Percentiles rank a stretch among this genome's conserved stretches.
Conservation (phyloP, 768 basidiomycete genomes). For the Auriscalpium vulgare region DNA sequence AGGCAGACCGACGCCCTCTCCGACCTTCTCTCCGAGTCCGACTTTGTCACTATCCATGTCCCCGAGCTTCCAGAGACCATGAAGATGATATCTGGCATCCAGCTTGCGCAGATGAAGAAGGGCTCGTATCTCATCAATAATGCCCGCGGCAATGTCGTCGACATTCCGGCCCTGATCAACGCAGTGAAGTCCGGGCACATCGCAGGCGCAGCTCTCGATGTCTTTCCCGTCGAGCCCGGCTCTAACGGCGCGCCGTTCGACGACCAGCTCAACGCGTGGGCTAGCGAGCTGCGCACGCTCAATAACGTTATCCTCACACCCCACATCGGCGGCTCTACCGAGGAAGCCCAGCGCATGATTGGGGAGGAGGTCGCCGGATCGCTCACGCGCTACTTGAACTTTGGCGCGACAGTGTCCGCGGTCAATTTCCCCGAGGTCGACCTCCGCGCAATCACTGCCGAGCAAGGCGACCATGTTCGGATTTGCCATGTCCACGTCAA, state of each 20-base stretch:
- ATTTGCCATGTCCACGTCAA: conserved; percentile 96
- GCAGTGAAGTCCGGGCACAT: conserved; percentile 82
- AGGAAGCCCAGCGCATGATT: conserved; percentile 97
- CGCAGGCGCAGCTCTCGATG: conserved; percentile 88
- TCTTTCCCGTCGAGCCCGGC: conserved; percentile 90
- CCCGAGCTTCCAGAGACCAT: conserved; percentile 94
- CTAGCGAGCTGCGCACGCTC: conserved; percentile 60
- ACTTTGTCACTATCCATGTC: conserved; percentile 94
- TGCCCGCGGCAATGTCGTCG: conserved; percentile 90
- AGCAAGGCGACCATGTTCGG: conserved; percentile 75
- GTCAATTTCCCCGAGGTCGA: conserved; percentile 99
- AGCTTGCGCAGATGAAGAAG: conserved; percentile 88
- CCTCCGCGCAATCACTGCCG: conserved; percentile 81
- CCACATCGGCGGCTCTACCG: conserved; percentile 98
- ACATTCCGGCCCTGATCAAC: conserved; percentile 83
- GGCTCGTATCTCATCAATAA: conserved; percentile 98
- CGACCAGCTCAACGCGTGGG: conserved; percentile 82
- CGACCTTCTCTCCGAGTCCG: conserved; percentile 67
- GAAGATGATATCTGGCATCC: conserved; percentile 76
- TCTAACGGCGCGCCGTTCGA: conserved; percentile 87
- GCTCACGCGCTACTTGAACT: conserved; percentile 83
- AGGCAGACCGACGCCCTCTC: conserved; percentile 79
- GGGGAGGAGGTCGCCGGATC: conserved; percentile 89
- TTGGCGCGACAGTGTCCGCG: conserved; percentile 82
- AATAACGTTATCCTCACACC: conserved; percentile 96